Base-by-base conservation (phyloP, 305 asterid genomes). In the Fraxinus ornus region DNA sequence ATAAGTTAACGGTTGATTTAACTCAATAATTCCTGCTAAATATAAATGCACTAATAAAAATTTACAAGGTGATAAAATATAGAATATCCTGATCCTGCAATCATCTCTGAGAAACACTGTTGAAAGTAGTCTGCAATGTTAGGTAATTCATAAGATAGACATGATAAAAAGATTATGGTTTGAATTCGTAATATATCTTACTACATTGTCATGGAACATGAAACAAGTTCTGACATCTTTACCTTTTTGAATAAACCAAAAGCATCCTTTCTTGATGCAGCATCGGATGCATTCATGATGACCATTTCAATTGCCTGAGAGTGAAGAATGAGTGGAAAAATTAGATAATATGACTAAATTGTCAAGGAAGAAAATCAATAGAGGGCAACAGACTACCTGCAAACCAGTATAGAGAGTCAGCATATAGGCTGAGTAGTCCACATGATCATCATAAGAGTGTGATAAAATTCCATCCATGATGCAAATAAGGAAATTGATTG, bases 261-360 rank as follows among this genome's bases (percentile, higher is more conserved):
- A 83, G 98, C 91, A 75, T 86, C 86, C 86, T 88, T 94, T 87
- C 98, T 91, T 70, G 88, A 74, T 70, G 5, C 87, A 80, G 89
- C 86, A 84, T 91, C 91, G 81, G 99, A 82, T 83, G 97, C 90
- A 92, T 87, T 88, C 91, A 95, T 92, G 88, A 95, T 89, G 82
- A 93, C 92, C 88, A 81, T 85, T 89, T 88, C 88, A 86, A 95
- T 84, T 47, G 93, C 98, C 99, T 95, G 81, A 76, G 81, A 76
- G 77, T 81, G 71, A 81, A n/a, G 82, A 66, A 49, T n/a, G 47
- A 78, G 73, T 57, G 37, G 8, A 32, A 75, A 37, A 21, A 76
- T 47, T 62, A 37, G 80, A 75, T 75, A 41, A 41, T 36, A 52
- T n/a, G 30, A 84, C 70, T 44, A 80, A 76, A 80, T 24, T 13